Evolutionary conservation across 345 rosid species (phyloP).

Genomic region (Eucalyptus coolabah): DNA sequence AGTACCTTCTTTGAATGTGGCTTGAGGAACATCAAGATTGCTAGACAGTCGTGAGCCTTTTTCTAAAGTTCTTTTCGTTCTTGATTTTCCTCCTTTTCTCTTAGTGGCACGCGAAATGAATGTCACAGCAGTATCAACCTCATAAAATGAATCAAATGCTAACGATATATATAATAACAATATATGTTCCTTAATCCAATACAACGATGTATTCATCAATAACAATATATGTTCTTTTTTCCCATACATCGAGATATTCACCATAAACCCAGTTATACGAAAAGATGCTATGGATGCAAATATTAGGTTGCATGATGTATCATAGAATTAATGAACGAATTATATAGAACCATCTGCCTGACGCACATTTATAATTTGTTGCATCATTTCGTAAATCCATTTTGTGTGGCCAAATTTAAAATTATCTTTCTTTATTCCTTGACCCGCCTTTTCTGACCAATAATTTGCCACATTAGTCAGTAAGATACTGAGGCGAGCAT

Average conservation of each 20-base stretch:
- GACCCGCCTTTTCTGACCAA: background rate
- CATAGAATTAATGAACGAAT: background rate
- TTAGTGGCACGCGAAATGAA: background rate
- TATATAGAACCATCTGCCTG: background rate
- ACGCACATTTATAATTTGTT: background rate
- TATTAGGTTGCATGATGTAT: background rate
- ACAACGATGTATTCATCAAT: background rate
- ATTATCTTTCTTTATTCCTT: background rate
- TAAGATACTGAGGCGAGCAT: background rate
- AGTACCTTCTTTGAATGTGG: background rate
- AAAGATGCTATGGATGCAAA: background rate
- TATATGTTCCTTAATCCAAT: background rate
- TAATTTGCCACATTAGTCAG: background rate
- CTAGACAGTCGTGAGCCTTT: background rate
- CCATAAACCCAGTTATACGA: background rate
- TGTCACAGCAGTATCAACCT: background rate
- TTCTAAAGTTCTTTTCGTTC: background rate
- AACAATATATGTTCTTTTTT: background rate
- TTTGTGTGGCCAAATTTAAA: background rate
- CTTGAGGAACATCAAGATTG: background rate
- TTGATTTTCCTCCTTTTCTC: background rate
- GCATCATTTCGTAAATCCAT: background rate
- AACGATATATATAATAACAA: background rate
- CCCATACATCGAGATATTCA: background rate
- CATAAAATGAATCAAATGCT: background rate